Evolutionary conservation across 2,329 filamentous ascomycete genomes (phyloP).

Genomic region (Pyrenophora teres): DNA sequence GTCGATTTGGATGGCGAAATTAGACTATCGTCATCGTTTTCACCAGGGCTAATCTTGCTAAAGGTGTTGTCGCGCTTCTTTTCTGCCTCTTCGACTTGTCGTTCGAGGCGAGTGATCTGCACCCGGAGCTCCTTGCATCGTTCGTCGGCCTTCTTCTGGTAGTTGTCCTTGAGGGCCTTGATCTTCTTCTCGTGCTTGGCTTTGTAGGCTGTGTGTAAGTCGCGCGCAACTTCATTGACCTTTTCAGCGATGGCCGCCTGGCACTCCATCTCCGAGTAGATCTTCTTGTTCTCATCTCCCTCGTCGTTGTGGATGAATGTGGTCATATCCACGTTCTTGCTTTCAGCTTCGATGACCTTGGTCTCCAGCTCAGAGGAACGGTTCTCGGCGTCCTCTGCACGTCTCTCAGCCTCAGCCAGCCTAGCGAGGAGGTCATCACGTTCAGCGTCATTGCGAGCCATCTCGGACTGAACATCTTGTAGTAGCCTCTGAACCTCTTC

Average conservation of each 20-base stretch:
- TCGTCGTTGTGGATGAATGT: slow-evolving; percentile 53
- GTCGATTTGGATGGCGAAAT: slow-evolving; percentile 3
- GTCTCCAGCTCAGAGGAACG: slow-evolving; percentile 72
- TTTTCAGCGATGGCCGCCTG: slow-evolving; percentile 82
- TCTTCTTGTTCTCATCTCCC: slow-evolving; percentile 37
- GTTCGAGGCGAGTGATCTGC: slow-evolving; percentile 69
- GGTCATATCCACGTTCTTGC: slow-evolving; percentile 74
- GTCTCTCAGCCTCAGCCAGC: slow-evolving; percentile 74
- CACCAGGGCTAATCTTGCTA: slow-evolving; percentile 55
- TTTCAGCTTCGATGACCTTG: slow-evolving; percentile 57
- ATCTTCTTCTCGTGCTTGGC: slow-evolving; percentile 98
- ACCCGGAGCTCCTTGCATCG: slow-evolving; percentile 77
- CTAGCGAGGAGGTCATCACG: slow-evolving; percentile 77
- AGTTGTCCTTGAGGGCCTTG: slow-evolving; percentile 77
- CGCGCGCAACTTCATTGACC: slow-evolving; percentile 73
- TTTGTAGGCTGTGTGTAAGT: slow-evolving; percentile 92
- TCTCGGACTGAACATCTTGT: slow-evolving; percentile 78
- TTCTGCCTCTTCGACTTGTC: slow-evolving; percentile 76
- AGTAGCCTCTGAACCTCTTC: slow-evolving; percentile 85
- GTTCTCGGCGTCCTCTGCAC: slow-evolving; percentile 74
- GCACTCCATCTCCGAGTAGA: slow-evolving; percentile 51
- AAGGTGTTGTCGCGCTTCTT: slow-evolving; percentile 68
- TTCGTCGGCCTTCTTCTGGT: slow-evolving; percentile 90
- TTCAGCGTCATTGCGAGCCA: slow-evolving; percentile 77
- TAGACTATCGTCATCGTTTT: slow-evolving; percentile 17